phyloP scores from a whole-genome alignment of 1,139 yeast genomes.

The Candida pseudoviswanathii region DNA sequence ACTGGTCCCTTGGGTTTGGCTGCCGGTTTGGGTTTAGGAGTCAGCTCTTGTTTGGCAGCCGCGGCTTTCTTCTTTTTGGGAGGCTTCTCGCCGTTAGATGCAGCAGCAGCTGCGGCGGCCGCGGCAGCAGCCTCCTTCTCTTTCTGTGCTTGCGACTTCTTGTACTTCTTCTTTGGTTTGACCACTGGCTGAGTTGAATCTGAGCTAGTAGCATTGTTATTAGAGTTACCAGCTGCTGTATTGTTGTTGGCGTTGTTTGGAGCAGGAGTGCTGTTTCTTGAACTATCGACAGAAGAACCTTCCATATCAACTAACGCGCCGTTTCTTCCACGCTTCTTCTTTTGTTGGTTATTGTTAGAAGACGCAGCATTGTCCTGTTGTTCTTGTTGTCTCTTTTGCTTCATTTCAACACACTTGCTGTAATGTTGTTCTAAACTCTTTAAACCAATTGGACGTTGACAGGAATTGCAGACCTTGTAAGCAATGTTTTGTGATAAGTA shows the following conservation, averaged over 20 bases:
- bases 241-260: slow-evolving; percentile 20
- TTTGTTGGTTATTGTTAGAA: slow-evolving; percentile 23
- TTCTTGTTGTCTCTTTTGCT: slow-evolving; percentile 38
- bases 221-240: slow-evolving; percentile 4
- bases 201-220: slow-evolving; percentile 14
- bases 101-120: slow-evolving; percentile 34
- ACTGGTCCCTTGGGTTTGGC: slow-evolving; percentile 74
- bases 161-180: slow-evolving; percentile 48
- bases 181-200: slow-evolving; percentile 17
- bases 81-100: slow-evolving; percentile 14
- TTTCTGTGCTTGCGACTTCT: slow-evolving; percentile 46
- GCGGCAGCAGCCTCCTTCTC: slow-evolving; percentile 53
- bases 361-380: slow-evolving; percentile 19
- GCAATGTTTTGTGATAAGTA: slow-evolving; percentile 44
- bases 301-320: slow-evolving; percentile 34
- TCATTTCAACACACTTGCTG: slow-evolving; percentile 50
- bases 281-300: slow-evolving; percentile 44
- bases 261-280: slow-evolving; percentile 43
- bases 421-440: slow-evolving; percentile 49
- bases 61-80: not conserved
- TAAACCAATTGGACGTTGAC: slow-evolving; percentile 65
- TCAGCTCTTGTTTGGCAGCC: slow-evolving; percentile 16
- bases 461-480: slow-evolving; percentile 66
- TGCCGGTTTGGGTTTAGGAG: slow-evolving; percentile 49
- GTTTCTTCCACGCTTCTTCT: slow-evolving; percentile 39